Conservation (phyloP, 2,329 filamentous ascomycete genomes). For the Geoglossum cookeanum region DNA sequence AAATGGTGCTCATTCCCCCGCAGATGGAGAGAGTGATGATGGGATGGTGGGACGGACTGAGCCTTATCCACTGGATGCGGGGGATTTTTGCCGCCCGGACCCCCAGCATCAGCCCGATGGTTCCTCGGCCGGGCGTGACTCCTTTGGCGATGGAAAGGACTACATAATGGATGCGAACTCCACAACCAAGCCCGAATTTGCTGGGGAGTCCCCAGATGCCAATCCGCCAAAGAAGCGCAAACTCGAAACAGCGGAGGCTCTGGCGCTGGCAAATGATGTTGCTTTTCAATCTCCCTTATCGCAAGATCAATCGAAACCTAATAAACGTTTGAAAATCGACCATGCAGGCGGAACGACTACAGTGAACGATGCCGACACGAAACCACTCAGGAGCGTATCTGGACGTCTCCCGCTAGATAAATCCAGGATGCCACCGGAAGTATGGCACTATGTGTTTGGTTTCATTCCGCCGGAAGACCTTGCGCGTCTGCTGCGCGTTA, state of each 20-base stretch:
- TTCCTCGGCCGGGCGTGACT: not conserved
- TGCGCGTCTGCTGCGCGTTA: constrained; percentile 46
- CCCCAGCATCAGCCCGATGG: not conserved
- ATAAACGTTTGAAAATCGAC: not conserved
- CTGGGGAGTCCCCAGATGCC: not conserved
- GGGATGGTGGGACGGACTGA: not conserved
- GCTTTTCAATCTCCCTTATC: not conserved
- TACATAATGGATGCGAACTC: too few relatives aligned
- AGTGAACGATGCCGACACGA: not conserved
- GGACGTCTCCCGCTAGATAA: not conserved
- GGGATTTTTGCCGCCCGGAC: not conserved
- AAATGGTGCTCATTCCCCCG: not conserved
- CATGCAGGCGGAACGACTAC: not conserved
- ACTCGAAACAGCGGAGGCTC: not conserved
- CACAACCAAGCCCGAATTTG: not conserved
- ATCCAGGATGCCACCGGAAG: constrained; percentile 33
- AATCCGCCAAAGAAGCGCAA: not conserved
- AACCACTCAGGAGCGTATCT: not conserved
- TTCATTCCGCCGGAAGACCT: constrained; percentile 44
- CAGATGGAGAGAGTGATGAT: not conserved
- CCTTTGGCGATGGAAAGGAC: not conserved
- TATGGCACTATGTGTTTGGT: constrained; percentile 54
- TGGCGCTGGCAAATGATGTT: too few relatives aligned
- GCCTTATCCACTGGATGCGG: not conserved
- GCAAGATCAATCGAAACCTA: not conserved